phyloP scores from a whole-genome alignment of 768 basidiomycete species.

The Russula virescens region DNA sequence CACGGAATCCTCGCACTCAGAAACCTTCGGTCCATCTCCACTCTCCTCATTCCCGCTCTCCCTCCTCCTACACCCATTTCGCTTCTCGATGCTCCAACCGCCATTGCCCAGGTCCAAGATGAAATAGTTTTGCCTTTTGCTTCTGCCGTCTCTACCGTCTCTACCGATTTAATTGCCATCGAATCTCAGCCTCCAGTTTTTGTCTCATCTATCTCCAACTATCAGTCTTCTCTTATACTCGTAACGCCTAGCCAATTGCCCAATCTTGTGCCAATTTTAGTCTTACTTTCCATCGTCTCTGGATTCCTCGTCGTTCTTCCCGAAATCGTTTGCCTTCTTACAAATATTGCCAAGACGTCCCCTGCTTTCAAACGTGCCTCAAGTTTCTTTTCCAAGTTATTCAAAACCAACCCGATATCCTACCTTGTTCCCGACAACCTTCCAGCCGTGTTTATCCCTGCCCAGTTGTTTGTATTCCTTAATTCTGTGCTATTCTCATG shows the following conservation, averaged over 20 bases:
- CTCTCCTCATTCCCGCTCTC: background rate
- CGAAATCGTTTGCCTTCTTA: background rate
- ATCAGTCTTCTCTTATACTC: slow-evolving; percentile 4
- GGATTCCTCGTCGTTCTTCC: background rate
- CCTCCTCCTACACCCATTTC: background rate
- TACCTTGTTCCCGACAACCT: background rate
- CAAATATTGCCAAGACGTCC: background rate
- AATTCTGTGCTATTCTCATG: background rate
- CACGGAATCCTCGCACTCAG: slow-evolving; percentile 9
- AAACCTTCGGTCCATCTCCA: background rate
- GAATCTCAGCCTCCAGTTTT: background rate
- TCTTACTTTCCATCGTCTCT: background rate
- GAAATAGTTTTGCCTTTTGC: too few species aligned
- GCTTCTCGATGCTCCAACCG: background rate
- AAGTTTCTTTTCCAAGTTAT: background rate
- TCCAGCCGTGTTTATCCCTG: too few species aligned
- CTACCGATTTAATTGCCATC: background rate
- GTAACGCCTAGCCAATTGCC: background rate
- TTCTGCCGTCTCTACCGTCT: background rate
- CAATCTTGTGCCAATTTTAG: background rate
- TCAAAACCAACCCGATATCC: background rate
- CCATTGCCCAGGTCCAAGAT: too few species aligned
- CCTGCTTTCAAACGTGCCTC: background rate
- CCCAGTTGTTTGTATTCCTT: background rate
- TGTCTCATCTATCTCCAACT: background rate